A percentile compares a stretch with the other conserved stretches of the same genome.
These are phyloP conservation scores for Neurospora intermedia DNA, from an alignment of 495 filamentous ascomycete genomes.

Conservation along the genomic window DNA sequence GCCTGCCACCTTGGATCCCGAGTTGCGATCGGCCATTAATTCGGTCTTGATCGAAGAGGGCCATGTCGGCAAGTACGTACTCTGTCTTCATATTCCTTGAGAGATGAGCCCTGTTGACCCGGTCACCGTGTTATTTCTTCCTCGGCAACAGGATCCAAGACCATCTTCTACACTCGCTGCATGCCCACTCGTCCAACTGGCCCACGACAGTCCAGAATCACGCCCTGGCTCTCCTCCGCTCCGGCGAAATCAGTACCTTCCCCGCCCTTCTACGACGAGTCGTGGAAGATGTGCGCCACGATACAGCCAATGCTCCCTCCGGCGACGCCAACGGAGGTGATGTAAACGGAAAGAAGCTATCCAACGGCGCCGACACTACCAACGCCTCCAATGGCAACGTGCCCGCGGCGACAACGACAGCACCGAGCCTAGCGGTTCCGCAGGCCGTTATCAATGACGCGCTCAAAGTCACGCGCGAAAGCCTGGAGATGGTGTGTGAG, in stretches of 20 bases:
- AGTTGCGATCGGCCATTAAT: slow-evolving; percentile 45
- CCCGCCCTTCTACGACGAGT: slow-evolving; percentile 41
- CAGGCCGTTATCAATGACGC: slow-evolving; percentile 41
- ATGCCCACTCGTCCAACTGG: slow-evolving; percentile 43
- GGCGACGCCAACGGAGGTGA: slow-evolving; percentile 15
- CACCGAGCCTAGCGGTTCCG: slow-evolving; percentile 35
- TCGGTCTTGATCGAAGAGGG: slow-evolving; percentile 35
- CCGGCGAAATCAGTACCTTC: slow-evolving; percentile 41
- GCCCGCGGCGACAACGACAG: slow-evolving; percentile 2
- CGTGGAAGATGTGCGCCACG: slow-evolving; percentile 42
- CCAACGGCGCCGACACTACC: slow-evolving; percentile 15
- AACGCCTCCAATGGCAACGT: slow-evolving; percentile 18
- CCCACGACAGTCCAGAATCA: slow-evolving; percentile 39
- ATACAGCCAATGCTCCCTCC: slow-evolving; percentile 22
- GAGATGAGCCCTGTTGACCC: neutral
- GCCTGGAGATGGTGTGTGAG: slow-evolving; percentile 39
- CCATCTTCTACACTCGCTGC: slow-evolving; percentile 41
- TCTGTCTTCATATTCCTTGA: neutral
- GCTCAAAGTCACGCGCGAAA: slow-evolving; percentile 39
- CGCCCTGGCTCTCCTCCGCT: slow-evolving; percentile 42
- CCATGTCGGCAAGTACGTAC: slow-evolving; percentile 35
- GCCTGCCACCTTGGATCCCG: slow-evolving; percentile 37
- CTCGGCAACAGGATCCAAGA: slow-evolving; percentile 40
- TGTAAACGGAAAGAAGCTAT: slow-evolving; percentile 11
- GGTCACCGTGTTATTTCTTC: neutral